A percentile compares a stretch with the other conserved stretches of the same genome.
phyloP scores from a whole-genome alignment of 1,139 yeast species.

The Lodderomyces parapsilosis region DNA sequence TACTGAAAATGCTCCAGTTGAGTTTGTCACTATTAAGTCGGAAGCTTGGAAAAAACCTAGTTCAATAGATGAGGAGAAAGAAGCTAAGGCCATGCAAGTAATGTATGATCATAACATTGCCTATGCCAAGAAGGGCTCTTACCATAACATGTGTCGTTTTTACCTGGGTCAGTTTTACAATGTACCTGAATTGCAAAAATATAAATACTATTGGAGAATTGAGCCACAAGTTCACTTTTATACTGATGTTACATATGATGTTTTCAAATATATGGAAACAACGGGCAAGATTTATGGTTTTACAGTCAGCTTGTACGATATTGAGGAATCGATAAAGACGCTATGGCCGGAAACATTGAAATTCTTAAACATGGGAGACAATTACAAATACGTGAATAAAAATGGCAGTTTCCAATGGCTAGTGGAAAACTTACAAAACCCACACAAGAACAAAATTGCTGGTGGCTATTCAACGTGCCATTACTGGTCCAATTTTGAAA shows the following conservation, averaged over 20 bases:
- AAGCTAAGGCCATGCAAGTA: slow-evolving; percentile 35
- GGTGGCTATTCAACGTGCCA: slow-evolving; percentile 83
- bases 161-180: slow-evolving; percentile 63
- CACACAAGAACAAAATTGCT: slow-evolving; percentile 50
- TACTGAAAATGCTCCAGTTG: slow-evolving; percentile 48
- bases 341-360: slow-evolving; percentile 70
- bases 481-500: slow-evolving; percentile 86
- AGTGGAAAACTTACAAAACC: slow-evolving; percentile 63
- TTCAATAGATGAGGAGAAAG: slow-evolving; percentile 47
- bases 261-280: slow-evolving; percentile 69
- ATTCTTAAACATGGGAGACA: slow-evolving; percentile 55
- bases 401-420: slow-evolving; percentile 70
- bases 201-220: slow-evolving; percentile 71
- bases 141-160: slow-evolving; percentile 71
- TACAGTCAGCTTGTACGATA: slow-evolving; percentile 65
- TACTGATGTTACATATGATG: slow-evolving; percentile 70
- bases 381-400: slow-evolving; percentile 56
- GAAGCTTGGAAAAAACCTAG: slow-evolving; percentile 68
- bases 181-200: slow-evolving; percentile 53
- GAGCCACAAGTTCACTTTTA: slow-evolving; percentile 74
- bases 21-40: slow-evolving; percentile 56
- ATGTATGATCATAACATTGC: slow-evolving; percentile 52
- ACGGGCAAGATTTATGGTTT: slow-evolving; percentile 70
- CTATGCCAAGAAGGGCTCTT: slow-evolving; percentile 61
- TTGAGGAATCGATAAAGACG: slow-evolving; percentile 58